Conservation (phyloP, 2,329 filamentous ascomycete genomes). For the Apiospora rasikravindrae region DNA sequence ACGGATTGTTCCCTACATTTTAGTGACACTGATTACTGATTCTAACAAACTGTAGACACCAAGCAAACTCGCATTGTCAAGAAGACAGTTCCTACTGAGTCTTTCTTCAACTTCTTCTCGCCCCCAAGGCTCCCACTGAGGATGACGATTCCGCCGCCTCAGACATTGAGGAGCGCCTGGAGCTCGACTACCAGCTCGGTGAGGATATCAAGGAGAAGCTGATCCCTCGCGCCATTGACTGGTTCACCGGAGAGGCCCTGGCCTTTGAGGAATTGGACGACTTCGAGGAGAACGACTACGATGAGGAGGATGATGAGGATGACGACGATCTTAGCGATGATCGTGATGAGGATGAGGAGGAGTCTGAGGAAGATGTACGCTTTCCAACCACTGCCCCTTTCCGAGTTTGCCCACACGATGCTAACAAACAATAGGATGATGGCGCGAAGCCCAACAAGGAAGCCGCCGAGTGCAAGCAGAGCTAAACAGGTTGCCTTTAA, state of each 20-base stretch:
- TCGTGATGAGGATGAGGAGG: slow-evolving; percentile 76
- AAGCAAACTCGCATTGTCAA: slow-evolving; percentile 99
- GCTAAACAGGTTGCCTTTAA: slow-evolving; percentile 56
- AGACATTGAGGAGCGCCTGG: slow-evolving; percentile 96
- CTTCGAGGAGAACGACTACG: slow-evolving; percentile 82
- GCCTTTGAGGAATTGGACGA: slow-evolving; percentile 92
- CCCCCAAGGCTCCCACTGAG: slow-evolving; percentile 84
- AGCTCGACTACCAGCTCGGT: slow-evolving; percentile 97
- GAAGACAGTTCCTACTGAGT: slow-evolving; percentile 98
- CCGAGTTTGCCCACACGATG: slow-evolving; percentile 21
- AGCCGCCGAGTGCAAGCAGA: slow-evolving; percentile 95
- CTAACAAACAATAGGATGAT: slow-evolving; percentile 69
- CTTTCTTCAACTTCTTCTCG: slow-evolving; percentile 99
- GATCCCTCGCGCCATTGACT: slow-evolving; percentile 97
- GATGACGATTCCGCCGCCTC: slow-evolving; percentile 76
- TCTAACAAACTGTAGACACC: slow-evolving; percentile 68
- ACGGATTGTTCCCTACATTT: not conserved
- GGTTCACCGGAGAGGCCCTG: slow-evolving; percentile 98
- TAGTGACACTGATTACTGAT: slow-evolving; percentile 19
- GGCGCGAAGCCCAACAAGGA: slow-evolving; percentile 91
- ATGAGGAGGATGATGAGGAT: slow-evolving; percentile 87
- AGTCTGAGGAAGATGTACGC: slow-evolving; percentile 78
- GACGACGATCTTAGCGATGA: slow-evolving; percentile 87
- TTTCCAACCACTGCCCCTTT: slow-evolving; percentile 19
- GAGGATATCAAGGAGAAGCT: slow-evolving; percentile 99